Evolutionary conservation across 495 filamentous ascomycete species (phyloP), one percentile per base, ranked within the genome.

Genomic region (Hypomontagnella monticulosa): DNA sequence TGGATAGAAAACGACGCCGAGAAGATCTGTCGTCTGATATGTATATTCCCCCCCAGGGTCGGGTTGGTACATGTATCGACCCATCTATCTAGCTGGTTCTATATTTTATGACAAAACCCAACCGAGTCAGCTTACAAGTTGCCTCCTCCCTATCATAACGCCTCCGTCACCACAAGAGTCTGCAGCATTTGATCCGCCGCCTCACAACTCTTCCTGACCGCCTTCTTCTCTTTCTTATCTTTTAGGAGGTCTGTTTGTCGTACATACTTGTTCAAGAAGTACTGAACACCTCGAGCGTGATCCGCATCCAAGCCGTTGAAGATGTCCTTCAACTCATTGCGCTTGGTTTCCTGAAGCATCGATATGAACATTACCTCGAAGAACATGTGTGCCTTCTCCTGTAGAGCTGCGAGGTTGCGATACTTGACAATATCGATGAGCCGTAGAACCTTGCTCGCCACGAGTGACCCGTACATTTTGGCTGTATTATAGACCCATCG

Each of bases 401-500:
- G 91, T 15, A 97, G 79, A 69, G 90, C 91, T 10, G 87, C 80
- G 41, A 94, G 85, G 63, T 94, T 93, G 40, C 97, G 86, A 33
- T 84, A 88, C 75, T 84, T 97, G 40, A 97, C 73, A 30, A 90
- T 80, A 0, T 79, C 77, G 11, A 32, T 48, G 11, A 99, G 73
- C 4, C 79, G 80, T 16, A 97, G 73, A 1, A 77, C 82, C 3
- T 86, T 85, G 34, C 87, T 87, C 0, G 84, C 85, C 47, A 97
- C 84, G 3, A 99, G 78, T 16, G 79, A 80, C 6, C 89, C 93
- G 73, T 87, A 97, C 83, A 97, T 82, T 76, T 90, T 92, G 14
- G 91, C 93, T n/a, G 93, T 79, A 69, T 97, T 97, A 60, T 95
- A 91, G n/a, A 96, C 79, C 66, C 90, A 87, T 70, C 88, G 83